phyloP scores from a whole-genome alignment of 2,329 filamentous ascomycete species.

The Helotiales sp. region DNA sequence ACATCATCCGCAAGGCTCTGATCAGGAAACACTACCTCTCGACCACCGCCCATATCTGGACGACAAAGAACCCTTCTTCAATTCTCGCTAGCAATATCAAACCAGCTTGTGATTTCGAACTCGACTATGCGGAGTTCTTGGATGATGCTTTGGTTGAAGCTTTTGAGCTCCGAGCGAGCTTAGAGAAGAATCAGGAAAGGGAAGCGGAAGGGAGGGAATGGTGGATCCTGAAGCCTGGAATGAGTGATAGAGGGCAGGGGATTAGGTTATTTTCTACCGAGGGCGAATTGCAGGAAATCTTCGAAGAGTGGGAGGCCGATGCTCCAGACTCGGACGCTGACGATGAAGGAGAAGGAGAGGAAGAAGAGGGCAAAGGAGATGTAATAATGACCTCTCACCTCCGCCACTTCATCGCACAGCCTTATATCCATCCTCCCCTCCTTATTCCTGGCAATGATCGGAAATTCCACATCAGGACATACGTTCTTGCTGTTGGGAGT shows the following conservation, averaged over 20 bases:
- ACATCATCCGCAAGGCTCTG: slow-evolving; percentile 92
- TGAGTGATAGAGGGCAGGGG: slow-evolving; percentile 95
- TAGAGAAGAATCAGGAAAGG: slow-evolving; percentile 64
- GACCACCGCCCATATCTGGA: slow-evolving; percentile 80
- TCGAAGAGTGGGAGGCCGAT: slow-evolving; percentile 84
- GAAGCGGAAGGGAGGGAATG: slow-evolving; percentile 60
- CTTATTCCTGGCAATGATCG: slow-evolving; percentile 62
- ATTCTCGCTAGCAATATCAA: slow-evolving; percentile 71
- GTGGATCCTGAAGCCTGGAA: slow-evolving; percentile 98
- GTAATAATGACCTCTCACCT: slow-evolving; percentile 84
- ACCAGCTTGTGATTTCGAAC: slow-evolving; percentile 81
- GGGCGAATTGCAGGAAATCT: slow-evolving; percentile 80
- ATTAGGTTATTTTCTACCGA: slow-evolving; percentile 87
- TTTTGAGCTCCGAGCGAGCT: slow-evolving; percentile 80
- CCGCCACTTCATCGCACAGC: slow-evolving; percentile 93
- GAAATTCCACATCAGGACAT: slow-evolving; percentile 95
- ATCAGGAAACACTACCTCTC: slow-evolving; percentile 95
- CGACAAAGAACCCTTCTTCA: slow-evolving; percentile 76
- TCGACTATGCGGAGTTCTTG: slow-evolving; percentile 95
- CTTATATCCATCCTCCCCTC: slow-evolving; percentile 88
- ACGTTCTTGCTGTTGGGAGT: slow-evolving; percentile 79
- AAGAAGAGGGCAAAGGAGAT: slow-evolving; percentile 42
- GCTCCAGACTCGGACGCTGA: slow-evolving; percentile 66
- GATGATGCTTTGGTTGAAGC: slow-evolving; percentile 91
- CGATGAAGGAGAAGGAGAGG: slow-evolving; percentile 52